Evolutionary conservation across 164 flowering plant species (phyloP).

Genomic region (Tetracentron sinense): DNA sequence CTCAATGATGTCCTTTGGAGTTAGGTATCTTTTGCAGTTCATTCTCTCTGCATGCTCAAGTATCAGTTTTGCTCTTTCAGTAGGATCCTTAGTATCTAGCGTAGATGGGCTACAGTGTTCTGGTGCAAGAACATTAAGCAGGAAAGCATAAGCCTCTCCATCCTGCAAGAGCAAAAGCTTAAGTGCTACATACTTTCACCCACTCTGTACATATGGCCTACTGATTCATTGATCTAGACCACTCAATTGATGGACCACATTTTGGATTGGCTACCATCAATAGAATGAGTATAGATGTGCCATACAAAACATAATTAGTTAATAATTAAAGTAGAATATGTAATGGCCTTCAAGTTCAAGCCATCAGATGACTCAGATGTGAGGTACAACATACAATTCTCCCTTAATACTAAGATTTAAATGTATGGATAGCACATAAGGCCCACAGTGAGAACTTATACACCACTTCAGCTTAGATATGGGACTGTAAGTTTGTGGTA

Average conservation of each 20-base stretch:
- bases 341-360: no score
- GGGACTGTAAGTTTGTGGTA: not conserved
- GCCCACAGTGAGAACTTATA: no score
- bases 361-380: no score
- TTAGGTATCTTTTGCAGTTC: slow-evolving; percentile 78
- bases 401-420: no score
- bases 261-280: no score
- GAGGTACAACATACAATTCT: no score
- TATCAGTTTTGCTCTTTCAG: slow-evolving; percentile 68
- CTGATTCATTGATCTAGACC: no score
- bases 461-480: not conserved
- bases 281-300: no score
- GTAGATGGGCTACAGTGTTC: slow-evolving; percentile 66
- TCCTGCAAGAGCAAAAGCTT: slow-evolving; percentile 43
- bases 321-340: not conserved
- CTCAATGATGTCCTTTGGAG: slow-evolving; percentile 76
- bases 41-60: slow-evolving; percentile 89
- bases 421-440: no score
- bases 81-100: slow-evolving; percentile 63
- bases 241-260: no score
- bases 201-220: no score
- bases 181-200: no score
- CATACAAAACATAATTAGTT: not conserved
- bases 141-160: slow-evolving; percentile 86
- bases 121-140: slow-evolving; percentile 95